These are phyloP conservation scores for Hypoxylon intermedium DNA, from an alignment of 495 filamentous ascomycete species.

Conservation along the genomic window DNA sequence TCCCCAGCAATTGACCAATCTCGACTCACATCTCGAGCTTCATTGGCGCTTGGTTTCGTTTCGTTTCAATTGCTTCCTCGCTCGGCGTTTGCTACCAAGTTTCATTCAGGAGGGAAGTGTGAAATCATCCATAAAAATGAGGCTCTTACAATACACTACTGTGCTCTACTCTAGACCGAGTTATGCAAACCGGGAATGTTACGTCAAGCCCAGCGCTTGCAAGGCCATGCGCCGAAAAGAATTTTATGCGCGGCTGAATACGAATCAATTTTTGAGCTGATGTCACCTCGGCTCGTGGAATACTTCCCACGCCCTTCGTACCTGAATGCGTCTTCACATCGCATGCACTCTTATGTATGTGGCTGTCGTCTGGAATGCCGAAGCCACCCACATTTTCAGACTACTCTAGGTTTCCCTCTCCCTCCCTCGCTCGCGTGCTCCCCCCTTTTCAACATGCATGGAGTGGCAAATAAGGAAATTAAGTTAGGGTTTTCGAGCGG, in stretches of 20 bases:
- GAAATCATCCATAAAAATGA: neutral
- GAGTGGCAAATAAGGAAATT: neutral
- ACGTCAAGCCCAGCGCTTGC: conserved; percentile 14
- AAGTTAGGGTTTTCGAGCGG: conserved; percentile 4
- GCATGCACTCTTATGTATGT: neutral
- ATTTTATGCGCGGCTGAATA: conserved; percentile 21
- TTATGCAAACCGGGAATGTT: neutral
- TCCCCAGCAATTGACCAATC: neutral
- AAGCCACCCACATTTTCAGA: neutral
- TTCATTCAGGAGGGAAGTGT: neutral
- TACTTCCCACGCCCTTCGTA: too few relatives aligned
- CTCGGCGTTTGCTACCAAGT: neutral
- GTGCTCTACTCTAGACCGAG: too few relatives aligned
- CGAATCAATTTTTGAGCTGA: conserved; percentile 17
- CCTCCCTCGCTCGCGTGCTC: neutral
- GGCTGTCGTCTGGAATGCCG: neutral
- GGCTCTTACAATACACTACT: neutral
- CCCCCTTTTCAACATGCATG: neutral
- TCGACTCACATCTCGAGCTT: conserved; percentile 17
- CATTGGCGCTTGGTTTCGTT: conserved; percentile 13
- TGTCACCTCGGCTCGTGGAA: conserved; percentile 11
- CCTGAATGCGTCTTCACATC: neutral
- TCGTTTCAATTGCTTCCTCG: conserved; percentile 3
- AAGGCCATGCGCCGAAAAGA: neutral
- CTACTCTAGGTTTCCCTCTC: neutral